Evolutionary conservation across 2,329 filamentous ascomycete genomes (phyloP).

Genomic region (Fusarium nurragi): DNA sequence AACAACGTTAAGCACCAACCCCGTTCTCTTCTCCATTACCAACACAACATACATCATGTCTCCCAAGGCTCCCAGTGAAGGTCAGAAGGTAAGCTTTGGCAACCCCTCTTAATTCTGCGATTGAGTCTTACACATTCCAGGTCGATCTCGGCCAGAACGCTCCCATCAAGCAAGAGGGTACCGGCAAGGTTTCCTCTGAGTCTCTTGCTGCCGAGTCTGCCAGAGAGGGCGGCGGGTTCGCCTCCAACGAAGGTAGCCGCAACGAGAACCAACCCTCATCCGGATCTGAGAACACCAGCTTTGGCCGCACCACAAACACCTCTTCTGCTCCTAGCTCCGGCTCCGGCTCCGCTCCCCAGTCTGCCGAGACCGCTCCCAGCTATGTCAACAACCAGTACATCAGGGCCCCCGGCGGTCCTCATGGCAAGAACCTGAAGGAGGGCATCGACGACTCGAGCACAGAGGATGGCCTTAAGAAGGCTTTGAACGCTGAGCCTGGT

Average conservation of each 20-base stretch:
- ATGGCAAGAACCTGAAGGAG: constrained; percentile 57
- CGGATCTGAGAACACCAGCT: constrained; percentile 8
- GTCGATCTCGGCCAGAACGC: constrained; percentile 59
- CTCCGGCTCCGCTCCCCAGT: constrained; percentile 5
- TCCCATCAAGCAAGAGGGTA: constrained; percentile 65
- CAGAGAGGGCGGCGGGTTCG: constrained; percentile 66
- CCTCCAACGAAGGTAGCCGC: constrained; percentile 63
- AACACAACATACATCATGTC: constrained; percentile 29
- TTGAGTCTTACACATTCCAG: constrained; percentile 45
- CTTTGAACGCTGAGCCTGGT: constrained; percentile 56
- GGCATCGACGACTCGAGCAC: constrained; percentile 48
- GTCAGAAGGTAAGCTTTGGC: constrained; percentile 37
- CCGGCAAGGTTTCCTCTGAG: constrained; percentile 71
- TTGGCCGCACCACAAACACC: constrained; percentile 6
- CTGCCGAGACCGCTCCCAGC: constrained; percentile 48
- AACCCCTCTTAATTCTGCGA: not conserved
- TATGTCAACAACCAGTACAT: constrained; percentile 51
- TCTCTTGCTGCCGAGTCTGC: constrained; percentile 82
- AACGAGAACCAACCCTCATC: constrained; percentile 34
- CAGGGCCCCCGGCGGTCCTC: constrained; percentile 49
- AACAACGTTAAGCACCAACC: not conserved
- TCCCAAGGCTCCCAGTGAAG: constrained; percentile 27
- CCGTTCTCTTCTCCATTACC: not conserved
- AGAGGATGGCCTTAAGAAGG: constrained; percentile 51
- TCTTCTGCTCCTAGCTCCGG: constrained; percentile 9